Conservation (phyloP, 768 basidiomycete species). For the Mycena vitilis region DNA sequence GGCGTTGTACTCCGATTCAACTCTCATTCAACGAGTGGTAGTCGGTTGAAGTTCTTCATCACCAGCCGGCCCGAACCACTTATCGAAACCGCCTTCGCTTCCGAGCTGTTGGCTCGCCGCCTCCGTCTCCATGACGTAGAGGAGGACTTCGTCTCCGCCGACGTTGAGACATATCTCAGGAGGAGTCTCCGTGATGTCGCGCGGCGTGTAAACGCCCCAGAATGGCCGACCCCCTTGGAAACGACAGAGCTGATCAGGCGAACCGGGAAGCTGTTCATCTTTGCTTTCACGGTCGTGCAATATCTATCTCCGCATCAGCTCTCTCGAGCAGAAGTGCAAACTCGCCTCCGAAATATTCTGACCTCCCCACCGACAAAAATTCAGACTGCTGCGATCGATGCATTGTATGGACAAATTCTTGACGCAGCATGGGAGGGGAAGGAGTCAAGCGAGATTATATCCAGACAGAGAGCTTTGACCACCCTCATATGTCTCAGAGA, state of each 20-base stretch:
- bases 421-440: not conserved
- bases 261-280: slow-evolving; percentile 3
- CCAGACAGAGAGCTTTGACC: not conserved
- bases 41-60: slow-evolving; percentile 1
- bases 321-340: not conserved
- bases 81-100: not conserved
- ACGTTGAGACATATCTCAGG: not conserved
- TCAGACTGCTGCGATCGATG: not conserved
- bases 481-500: slow-evolving; percentile 12
- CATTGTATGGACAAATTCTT: slow-evolving; percentile 2
- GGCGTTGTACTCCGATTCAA: not conserved
- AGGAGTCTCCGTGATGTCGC: not conserved
- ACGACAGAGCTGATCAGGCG: not conserved
- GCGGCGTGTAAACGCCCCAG: too few species aligned
- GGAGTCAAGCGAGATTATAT: not conserved
- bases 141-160: not conserved
- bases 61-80: slow-evolving; percentile 6
- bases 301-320: not conserved
- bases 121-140: slow-evolving; percentile 5
- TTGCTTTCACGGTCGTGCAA: slow-evolving; percentile 10
- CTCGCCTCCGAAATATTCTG: not conserved
- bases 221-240: not conserved
- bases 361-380: not conserved
- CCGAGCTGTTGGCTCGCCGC: not conserved
- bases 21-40: too few species aligned